Base-by-base conservation (phyloP, 2,329 filamentous ascomycete genomes). In the Aspergillus latus region DNA sequence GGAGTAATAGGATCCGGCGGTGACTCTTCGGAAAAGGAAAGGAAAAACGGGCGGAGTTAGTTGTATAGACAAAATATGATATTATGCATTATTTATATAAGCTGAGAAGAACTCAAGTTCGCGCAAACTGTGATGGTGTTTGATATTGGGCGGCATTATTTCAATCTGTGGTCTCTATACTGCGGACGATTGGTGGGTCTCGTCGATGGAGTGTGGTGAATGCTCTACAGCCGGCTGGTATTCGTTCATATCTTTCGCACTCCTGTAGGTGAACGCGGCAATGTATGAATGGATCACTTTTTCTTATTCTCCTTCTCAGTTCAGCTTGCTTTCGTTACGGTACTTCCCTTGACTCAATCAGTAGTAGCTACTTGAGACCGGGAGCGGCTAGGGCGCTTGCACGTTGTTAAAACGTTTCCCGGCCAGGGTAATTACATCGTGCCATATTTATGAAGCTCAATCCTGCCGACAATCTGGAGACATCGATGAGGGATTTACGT, bases 61-160 rank as follows among this genome's bases (percentile, higher is more conserved):
- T 49, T 58, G 52, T 49, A 56, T 59, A 59, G 57, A 59, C 34
- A 59, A 59, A 59, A 59, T 46, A 51, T 42, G 34, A 37, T 13
- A 9, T 37, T 5, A 11, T 42, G 39, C n/a, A 21, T 42, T 42
- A 42, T 42, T 42, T 42, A 13, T 42, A 21, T 42, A 21, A 7
- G 7, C 21, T 2, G n/a, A 21, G 39, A 7, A 7, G 4, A 4
- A 13, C 11, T 10, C 8, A 37, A 13, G 34, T 11, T 13, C 5
- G 13, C 34, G 10, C 34, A 13, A 13, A 11, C 11, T 37, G 11
- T 37, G 34, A 11, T n/a, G 2, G 13, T 13, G 13, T 13, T 11
- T 36, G 7, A 36, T 5, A 21, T 21, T 21, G 21, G 21, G 21
- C 21, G 21, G 21, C 16, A 16, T 16, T 16, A 16, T 16, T 16